Conservation (phyloP, 2,329 filamentous ascomycete species). For the Stachybotrys elegans region DNA sequence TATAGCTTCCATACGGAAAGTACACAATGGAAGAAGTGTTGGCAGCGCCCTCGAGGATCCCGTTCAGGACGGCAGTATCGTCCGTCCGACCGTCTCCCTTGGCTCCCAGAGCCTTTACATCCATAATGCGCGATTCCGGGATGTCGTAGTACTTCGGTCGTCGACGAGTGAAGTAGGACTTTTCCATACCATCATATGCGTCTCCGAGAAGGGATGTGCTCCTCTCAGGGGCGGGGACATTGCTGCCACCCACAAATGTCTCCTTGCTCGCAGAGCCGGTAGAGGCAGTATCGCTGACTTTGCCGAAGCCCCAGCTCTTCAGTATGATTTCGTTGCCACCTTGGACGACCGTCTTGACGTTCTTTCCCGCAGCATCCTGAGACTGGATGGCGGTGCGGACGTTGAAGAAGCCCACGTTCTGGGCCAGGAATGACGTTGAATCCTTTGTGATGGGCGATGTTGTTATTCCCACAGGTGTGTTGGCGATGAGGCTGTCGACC, state of each 20-base stretch:
- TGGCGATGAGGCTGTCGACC: background rate
- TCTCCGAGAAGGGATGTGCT: background rate
- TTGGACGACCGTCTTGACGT: no score
- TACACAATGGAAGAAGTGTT: no score
- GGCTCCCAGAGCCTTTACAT: constrained; percentile 11
- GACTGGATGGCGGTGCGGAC: no score
- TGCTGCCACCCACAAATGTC: constrained; percentile 5
- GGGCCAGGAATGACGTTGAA: constrained; percentile 38
- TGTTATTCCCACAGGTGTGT: background rate
- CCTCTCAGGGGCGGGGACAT: constrained; percentile 6
- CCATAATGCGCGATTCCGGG: constrained; percentile 8
- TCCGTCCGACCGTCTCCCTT: constrained; percentile 4
- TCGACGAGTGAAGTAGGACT: no score
- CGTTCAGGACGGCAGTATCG: background rate
- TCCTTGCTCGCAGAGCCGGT: no score
- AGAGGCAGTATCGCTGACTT: constrained; percentile 4
- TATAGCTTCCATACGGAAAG: background rate
- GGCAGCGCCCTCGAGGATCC: background rate
- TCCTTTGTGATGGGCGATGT: constrained; percentile 37
- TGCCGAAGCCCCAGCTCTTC: constrained; percentile 8
- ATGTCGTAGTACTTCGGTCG: background rate
- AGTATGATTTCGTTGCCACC: no score
- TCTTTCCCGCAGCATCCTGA: no score
- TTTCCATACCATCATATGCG: background rate
- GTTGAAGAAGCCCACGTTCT: no score